Conservation (phyloP, 2,329 filamentous ascomycete genomes). For the Colletotrichum limetticola region DNA sequence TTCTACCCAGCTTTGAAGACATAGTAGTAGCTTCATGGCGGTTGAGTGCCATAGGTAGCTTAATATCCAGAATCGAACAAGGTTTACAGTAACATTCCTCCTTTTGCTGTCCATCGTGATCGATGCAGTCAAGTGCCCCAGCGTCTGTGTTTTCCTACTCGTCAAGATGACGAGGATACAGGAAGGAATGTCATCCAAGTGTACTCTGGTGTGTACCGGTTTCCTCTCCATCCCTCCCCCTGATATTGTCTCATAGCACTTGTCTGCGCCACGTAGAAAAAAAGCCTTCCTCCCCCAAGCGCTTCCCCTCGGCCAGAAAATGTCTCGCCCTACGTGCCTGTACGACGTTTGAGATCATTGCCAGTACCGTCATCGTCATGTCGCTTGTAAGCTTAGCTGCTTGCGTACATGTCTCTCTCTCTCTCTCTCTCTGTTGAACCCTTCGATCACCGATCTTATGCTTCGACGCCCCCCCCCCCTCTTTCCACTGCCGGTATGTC, state of each 20-base stretch:
- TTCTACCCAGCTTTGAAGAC: slow-evolving; percentile 10
- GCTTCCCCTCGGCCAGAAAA: neutral
- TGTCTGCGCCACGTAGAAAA: neutral
- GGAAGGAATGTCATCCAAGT: neutral
- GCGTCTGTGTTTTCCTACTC: neutral
- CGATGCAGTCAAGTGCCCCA: neutral
- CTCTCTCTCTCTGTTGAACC: neutral
- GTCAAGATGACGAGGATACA: neutral
- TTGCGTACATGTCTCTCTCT: neutral
- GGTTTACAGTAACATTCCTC: neutral
- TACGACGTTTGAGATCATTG: neutral
- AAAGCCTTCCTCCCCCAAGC: neutral
- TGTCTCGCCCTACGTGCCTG: neutral
- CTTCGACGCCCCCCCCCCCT: neutral
- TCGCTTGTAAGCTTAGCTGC: neutral
- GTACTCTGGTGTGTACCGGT: neutral
- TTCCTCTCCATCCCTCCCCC: neutral
- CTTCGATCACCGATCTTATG: neutral
- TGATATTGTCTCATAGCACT: neutral
- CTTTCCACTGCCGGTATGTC: neutral
- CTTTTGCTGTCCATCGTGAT: neutral
- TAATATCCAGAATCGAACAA: slow-evolving; percentile 31
- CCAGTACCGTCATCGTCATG: neutral
- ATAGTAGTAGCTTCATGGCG: slow-evolving; percentile 15
- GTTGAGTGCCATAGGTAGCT: slow-evolving; percentile 19